A percentile compares a stretch with the other conserved stretches of the same genome.
These are phyloP conservation scores for Raddia distichophylla DNA, from an alignment of 176 grass and related monocot species.

Conservation along the genomic window DNA sequence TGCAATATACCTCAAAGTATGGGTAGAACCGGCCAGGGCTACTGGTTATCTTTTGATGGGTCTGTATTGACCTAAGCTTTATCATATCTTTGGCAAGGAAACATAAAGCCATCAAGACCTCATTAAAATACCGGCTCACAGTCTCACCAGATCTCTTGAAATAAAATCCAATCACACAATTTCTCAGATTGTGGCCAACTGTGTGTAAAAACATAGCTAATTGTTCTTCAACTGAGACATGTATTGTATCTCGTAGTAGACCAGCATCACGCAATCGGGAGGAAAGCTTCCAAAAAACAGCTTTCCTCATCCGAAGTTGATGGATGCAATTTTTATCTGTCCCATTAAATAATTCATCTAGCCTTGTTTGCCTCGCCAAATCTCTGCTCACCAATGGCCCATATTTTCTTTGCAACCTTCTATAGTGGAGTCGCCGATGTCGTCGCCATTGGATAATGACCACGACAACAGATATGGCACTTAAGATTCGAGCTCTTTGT, in stretches of 20 bases:
- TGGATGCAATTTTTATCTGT: neutral
- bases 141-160: conserved; percentile 10
- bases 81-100: neutral
- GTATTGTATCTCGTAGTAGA: neutral
- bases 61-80: conserved; percentile 10
- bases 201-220: conserved; percentile 12
- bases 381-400: neutral
- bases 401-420: neutral
- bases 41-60: neutral
- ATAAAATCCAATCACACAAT: conserved; percentile 18
- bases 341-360: conserved; percentile 19
- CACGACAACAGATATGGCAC: too few relatives aligned
- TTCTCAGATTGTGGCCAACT: conserved; percentile 6
- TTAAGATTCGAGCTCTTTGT: too few relatives aligned
- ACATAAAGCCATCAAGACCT: conserved; percentile 19
- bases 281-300: neutral
- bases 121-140: neutral
- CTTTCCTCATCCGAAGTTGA: conserved; percentile 26
- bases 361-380: neutral
- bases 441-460: too few relatives aligned
- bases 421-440: too few relatives aligned
- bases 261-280: neutral
- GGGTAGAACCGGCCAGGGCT: neutral
- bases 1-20: neutral
- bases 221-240: neutral